phyloP scores from a whole-genome alignment of 2,329 filamentous ascomycete genomes.

The Rutstroemia sp. region DNA sequence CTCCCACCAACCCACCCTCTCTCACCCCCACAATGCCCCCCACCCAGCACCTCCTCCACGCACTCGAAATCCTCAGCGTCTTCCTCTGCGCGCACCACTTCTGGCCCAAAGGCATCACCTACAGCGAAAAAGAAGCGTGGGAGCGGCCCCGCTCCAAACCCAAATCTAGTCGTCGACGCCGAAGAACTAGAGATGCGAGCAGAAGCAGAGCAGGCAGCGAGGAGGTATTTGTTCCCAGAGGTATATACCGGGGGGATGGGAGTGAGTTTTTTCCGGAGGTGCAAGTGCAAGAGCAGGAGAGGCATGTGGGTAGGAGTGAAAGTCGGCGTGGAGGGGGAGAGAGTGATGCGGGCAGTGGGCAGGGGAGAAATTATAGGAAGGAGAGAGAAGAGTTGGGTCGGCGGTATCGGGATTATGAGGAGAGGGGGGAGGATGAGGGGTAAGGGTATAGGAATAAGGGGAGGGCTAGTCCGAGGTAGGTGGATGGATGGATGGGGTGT shows the following conservation, averaged over 20 bases:
- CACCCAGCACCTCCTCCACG: neutral
- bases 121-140: slow-evolving; percentile 22
- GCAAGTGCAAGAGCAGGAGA: neutral
- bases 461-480: neutral
- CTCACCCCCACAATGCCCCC: neutral
- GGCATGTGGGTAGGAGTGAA: neutral
- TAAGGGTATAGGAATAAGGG: neutral
- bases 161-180: slow-evolving; percentile 6
- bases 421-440: neutral
- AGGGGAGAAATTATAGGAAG: neutral
- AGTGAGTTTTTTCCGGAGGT: too few species aligned
- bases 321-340: neutral
- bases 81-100: slow-evolving; percentile 22
- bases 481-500: neutral
- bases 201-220: neutral
- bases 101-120: slow-evolving; percentile 24
- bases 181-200: neutral
- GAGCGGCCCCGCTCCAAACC: slow-evolving; percentile 1
- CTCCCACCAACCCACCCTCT: neutral
- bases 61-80: slow-evolving; percentile 17
- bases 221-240: neutral
- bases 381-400: neutral
- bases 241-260: too few species aligned
- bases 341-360: neutral
- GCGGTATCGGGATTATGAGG: neutral